Conservation (phyloP, 2,329 filamentous ascomycete genomes). For the Penicillium oxalicum region DNA sequence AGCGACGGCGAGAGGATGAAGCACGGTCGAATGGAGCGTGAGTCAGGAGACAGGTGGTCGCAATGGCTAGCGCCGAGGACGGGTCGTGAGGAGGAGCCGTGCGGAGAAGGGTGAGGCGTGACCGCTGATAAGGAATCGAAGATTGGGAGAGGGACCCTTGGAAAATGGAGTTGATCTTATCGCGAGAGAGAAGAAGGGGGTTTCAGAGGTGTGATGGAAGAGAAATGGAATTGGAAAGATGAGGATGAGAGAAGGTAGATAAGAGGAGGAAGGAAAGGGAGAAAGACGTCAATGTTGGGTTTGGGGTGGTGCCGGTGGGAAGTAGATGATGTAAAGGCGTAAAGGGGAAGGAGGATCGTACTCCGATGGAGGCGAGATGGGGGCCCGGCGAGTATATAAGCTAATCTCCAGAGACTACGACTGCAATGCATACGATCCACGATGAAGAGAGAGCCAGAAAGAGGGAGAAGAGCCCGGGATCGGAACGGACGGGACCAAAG, state of each 20-base stretch:
- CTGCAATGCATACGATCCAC: too few species aligned
- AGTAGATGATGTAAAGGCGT: conserved; percentile 6
- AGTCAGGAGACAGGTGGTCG: conserved; percentile 6
- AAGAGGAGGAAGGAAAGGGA: conserved; percentile 2
- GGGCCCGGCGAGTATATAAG: background rate
- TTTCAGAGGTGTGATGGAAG: background rate
- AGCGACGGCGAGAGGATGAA: background rate
- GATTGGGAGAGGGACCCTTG: background rate
- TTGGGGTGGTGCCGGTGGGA: conserved; percentile 1
- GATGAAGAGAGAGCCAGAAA: background rate
- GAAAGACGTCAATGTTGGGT: too few species aligned
- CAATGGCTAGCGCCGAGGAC: conserved; percentile 16
- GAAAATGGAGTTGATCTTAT: background rate
- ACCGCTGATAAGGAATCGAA: conserved; percentile 1
- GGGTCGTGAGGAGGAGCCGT: conserved; percentile 1
- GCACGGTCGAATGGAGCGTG: background rate
- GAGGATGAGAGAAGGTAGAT: conserved; percentile 3
- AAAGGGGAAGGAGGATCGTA: conserved; percentile 1
- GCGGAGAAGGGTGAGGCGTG: conserved; percentile 5
- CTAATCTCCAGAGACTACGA: too few species aligned
- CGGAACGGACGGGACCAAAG: conserved; percentile 21
- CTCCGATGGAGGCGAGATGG: conserved; percentile 4
- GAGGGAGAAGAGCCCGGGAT: background rate
- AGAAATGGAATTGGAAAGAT: background rate
- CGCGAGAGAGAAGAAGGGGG: background rate